Base-by-base conservation (phyloP, 1,139 yeast genomes). In the Suhomyces atakaporum region DNA sequence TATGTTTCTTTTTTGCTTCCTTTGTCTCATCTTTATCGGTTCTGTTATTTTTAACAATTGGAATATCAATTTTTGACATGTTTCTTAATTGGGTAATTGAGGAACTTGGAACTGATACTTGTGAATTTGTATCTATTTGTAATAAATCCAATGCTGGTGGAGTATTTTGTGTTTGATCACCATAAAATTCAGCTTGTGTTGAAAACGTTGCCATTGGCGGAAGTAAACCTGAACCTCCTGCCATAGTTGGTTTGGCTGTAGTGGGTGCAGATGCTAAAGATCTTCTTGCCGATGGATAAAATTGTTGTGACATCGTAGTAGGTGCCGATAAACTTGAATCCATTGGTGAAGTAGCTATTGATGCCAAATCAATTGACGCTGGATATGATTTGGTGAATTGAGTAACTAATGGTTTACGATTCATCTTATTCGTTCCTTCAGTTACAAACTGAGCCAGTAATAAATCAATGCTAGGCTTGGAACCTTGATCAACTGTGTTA, bases 1-100 rank as follows among this genome's bases (percentile, higher is more conserved):
- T 74, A 60, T 85, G 90, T 34, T 72, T 69, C 56, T 79, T 81
- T 47, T 79, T 81, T 35, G 83, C 84, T 50, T 75, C 80, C 31
- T 57, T 60, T n/a, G 58, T 47, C 33, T 64, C 58, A 18, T 60
- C 50, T 38, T 58, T 57, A 27, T 47, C 50, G 10, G 48, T 49
- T 16, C 50, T 42, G 29, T 47, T 47, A 29, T 44, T 46, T 31
- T 47, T 45, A 16, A 46, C 51, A 14, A 45, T 41, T 5, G 50
- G 49, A 27, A 47, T 46, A 16, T 47, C 49, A 12, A 45, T 45
- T 23, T 45, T 47, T 16, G 45, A 39, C 47, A 44, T 44, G 16
- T 38, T 31, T 22, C 34, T 45, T 18, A 44, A 36, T 25, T 44
- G 44, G 4, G 39, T 39, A 16, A 46, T 41, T 18, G 47, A 44